Evolutionary conservation across 2,329 filamentous ascomycete genomes (phyloP).

Genomic region (Exophiala mesophila): DNA sequence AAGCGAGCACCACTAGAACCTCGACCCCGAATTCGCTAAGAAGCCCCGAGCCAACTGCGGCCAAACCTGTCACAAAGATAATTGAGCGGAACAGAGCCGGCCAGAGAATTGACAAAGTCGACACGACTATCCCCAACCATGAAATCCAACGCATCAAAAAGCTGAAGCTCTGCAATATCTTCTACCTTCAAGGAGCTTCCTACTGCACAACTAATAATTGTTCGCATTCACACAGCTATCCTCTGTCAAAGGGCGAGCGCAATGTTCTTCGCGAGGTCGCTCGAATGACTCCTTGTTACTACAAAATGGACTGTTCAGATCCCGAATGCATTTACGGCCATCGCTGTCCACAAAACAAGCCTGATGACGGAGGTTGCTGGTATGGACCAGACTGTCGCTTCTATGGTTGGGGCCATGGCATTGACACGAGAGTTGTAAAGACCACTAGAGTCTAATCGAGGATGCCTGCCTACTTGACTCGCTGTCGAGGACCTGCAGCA

Average conservation of each 20-base stretch:
- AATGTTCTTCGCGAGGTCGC: conserved; percentile 54
- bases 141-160: conserved; percentile 58
- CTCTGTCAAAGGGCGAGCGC: conserved; percentile 50
- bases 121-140: conserved; percentile 47
- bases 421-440: conserved; percentile 54
- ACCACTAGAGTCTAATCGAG: conserved; percentile 45
- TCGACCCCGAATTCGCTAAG: conserved; percentile 33
- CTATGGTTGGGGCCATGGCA: conserved; percentile 51
- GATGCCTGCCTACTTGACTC: no score
- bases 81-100: conserved; percentile 56
- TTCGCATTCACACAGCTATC: conserved; percentile 52
- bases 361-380: conserved; percentile 51
- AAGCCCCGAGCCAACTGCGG: conserved; percentile 36
- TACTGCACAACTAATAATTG: conserved; percentile 55
- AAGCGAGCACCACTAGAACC: conserved; percentile 18
- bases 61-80: conserved; percentile 34
- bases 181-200: conserved; percentile 49
- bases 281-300: conserved; percentile 58
- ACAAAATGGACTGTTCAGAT: conserved; percentile 55
- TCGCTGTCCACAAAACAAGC: conserved; percentile 52
- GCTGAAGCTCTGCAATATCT: conserved; percentile 59
- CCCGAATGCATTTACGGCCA: conserved; percentile 61
- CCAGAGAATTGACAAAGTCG: conserved; percentile 54
- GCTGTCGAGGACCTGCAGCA: no score
- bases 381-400: conserved; percentile 58